A percentile compares a stretch with the other conserved stretches of the same genome.
phyloP scores from a whole-genome alignment of 1,284 basidiomycete genomes.

The Puccinia brachypodii region DNA sequence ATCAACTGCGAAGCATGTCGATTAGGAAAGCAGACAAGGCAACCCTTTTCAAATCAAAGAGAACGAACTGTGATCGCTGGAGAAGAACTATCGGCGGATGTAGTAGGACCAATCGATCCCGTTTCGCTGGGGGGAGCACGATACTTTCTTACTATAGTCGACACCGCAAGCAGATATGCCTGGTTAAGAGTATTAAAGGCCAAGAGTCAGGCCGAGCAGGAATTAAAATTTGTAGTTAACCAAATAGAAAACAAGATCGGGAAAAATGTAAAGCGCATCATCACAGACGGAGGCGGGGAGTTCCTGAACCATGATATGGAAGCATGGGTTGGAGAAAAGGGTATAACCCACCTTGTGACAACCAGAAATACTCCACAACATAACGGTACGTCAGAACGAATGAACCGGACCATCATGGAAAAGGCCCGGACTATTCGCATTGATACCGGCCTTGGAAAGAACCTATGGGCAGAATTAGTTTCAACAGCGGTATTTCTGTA shows the following conservation, averaged over 20 bases:
- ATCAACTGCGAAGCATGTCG: neutral
- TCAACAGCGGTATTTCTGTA: conserved; percentile 17
- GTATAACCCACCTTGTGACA: conserved; percentile 17
- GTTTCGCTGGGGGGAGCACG: neutral
- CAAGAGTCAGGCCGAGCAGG: neutral
- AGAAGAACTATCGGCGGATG: neutral
- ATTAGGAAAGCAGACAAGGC: neutral
- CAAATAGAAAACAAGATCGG: neutral
- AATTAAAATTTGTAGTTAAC: conserved; percentile 1
- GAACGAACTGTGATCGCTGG: neutral
- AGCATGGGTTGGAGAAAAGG: conserved; percentile 7
- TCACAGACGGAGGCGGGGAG: conserved; percentile 26
- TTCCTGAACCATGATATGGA: conserved; percentile 23
- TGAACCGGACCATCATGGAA: conserved; percentile 20
- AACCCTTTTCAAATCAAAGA: neutral
- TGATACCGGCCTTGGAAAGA: neutral
- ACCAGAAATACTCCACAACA: conserved; percentile 36
- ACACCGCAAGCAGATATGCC: neutral
- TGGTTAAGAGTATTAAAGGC: neutral
- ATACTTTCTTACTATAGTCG: conserved; percentile 2
- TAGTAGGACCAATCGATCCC: neutral
- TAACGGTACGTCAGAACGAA: conserved; percentile 29
- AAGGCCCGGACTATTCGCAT: neutral
- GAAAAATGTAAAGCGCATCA: conserved; percentile 9
- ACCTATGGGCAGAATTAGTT: conserved; percentile 33